Percentiles rank a stretch among this genome's conserved stretches.
Evolutionary conservation across 805 yeast species (phyloP).

Genomic region (Wickerhamia fluorescens): DNA sequence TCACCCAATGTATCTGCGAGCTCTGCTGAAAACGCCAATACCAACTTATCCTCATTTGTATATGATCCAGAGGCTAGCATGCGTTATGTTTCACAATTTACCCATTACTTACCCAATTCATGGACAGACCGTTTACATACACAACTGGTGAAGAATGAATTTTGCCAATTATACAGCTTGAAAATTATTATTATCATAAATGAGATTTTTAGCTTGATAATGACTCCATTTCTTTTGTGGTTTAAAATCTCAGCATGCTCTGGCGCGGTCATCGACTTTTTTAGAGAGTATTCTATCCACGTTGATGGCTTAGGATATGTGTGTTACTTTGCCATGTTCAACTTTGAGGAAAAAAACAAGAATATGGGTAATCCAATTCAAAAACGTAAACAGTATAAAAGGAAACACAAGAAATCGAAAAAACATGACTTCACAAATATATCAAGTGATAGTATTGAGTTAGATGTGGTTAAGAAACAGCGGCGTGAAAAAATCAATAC

Average conservation of each 20-base stretch:
- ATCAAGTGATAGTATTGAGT: conserved; percentile 9
- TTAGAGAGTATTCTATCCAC: conserved; percentile 82
- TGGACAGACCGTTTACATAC: conserved; percentile 89
- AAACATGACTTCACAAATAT: conserved; percentile 1
- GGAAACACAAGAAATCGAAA: conserved; percentile 7
- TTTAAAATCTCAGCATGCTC: conserved; percentile 67
- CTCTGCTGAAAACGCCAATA: conserved; percentile 17
- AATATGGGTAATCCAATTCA: conserved; percentile 27
- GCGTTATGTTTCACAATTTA: conserved; percentile 70
- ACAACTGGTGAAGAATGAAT: conserved; percentile 75
- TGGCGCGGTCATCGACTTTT: conserved; percentile 79
- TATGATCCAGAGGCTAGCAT: conserved; percentile 92
- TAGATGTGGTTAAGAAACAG: conserved; percentile 10
- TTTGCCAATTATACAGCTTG: conserved; percentile 70
- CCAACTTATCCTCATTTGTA: conserved; percentile 35
- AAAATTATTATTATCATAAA: conserved; percentile 62
- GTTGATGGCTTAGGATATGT: conserved; percentile 94
- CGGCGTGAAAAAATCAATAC: conserved; percentile 4
- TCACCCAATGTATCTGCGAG: conserved; percentile 13
- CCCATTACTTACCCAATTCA: conserved; percentile 81
- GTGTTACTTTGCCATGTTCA: conserved; percentile 90
- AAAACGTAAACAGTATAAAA: conserved; percentile 12
- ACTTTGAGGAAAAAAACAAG: conserved; percentile 55
- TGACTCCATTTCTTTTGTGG: conserved; percentile 90
- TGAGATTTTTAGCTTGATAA: conserved; percentile 73